Percentiles rank a stretch among this genome's conserved stretches.
These are phyloP conservation scores for Tetragonia tetragonoides DNA, from an alignment of 148 eudicot genomes.

Conservation along the genomic window DNA sequence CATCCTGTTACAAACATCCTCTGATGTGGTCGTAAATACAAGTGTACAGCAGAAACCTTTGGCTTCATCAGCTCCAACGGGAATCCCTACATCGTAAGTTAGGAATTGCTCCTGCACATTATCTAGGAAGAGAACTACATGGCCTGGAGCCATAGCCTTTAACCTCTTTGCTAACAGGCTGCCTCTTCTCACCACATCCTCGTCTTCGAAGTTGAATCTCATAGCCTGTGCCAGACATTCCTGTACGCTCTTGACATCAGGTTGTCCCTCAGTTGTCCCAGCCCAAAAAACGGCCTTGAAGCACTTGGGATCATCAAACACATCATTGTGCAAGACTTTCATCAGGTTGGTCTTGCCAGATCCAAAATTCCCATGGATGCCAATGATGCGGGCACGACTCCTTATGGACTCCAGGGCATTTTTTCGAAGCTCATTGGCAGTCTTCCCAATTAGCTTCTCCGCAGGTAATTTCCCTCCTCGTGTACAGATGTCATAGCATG, in stretches of 20 bases:
- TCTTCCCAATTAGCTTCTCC: slow-evolving; percentile 7
- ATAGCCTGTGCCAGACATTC: slow-evolving; percentile 11
- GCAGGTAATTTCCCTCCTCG: slow-evolving; percentile 5
- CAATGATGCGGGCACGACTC: not conserved
- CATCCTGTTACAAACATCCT: slow-evolving; percentile 20
- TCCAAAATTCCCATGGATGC: slow-evolving; percentile 16
- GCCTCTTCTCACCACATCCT: slow-evolving; percentile 17
- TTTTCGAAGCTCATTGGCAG: not conserved
- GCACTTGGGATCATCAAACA: not conserved
- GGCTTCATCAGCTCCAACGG: not conserved
- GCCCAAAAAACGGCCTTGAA: slow-evolving; percentile 25
- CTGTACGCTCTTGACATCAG: slow-evolving; percentile 5
- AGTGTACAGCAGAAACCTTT: slow-evolving; percentile 13
- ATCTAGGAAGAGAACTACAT: slow-evolving; percentile 15
- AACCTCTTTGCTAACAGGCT: slow-evolving; percentile 13
- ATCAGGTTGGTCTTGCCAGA: slow-evolving; percentile 23
- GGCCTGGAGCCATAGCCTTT: slow-evolving; percentile 7
- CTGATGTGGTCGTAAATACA: slow-evolving; percentile 17
- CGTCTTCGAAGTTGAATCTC: slow-evolving; percentile 14
- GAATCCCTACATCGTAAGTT: not conserved
- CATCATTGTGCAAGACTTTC: slow-evolving; percentile 15
- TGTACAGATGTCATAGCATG: not conserved
- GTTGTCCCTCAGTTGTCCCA: not conserved
- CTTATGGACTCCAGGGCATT: not conserved
- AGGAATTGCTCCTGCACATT: slow-evolving; percentile 8